Evolutionary conservation across 352 stramenopile species (phyloP).

Genomic region (Albugo laibachii): DNA sequence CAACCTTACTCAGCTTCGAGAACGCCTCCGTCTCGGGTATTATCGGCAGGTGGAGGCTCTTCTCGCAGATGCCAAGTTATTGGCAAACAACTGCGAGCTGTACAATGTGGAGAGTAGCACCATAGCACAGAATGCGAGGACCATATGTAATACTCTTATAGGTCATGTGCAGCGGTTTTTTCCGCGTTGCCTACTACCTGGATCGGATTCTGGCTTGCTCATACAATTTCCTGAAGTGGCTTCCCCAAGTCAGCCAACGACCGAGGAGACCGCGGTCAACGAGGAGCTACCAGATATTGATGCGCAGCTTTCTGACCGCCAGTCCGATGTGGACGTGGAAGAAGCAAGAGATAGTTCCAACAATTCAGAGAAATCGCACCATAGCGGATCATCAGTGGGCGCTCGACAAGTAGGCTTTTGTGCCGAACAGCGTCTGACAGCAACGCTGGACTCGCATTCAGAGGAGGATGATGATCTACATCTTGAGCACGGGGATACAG

Average conservation of each 20-base stretch:
- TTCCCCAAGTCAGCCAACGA: neutral
- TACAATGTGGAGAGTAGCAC: slow-evolving; percentile 68
- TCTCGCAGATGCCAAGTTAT: slow-evolving; percentile 45
- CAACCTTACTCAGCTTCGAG: slow-evolving; percentile 59
- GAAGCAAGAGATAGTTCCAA: neutral
- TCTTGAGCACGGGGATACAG: slow-evolving; percentile 5
- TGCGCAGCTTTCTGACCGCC: neutral
- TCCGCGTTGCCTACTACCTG: slow-evolving; percentile 9
- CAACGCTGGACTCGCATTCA: neutral
- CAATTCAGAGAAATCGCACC: neutral
- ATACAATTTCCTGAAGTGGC: neutral
- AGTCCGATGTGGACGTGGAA: neutral
- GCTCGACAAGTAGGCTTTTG: neutral
- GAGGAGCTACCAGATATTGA: neutral
- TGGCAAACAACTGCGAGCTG: slow-evolving; percentile 60
- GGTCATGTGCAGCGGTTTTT: slow-evolving; percentile 44
- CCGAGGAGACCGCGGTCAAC: neutral
- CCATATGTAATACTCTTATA: slow-evolving; percentile 30
- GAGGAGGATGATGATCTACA: neutral
- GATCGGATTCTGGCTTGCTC: neutral
- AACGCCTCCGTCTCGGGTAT: slow-evolving; percentile 36
- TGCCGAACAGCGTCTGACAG: neutral
- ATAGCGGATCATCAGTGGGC: no score
- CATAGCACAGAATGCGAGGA: slow-evolving; percentile 70
- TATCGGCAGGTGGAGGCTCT: slow-evolving; percentile 76